A percentile compares a stretch with the other conserved stretches of the same genome.
Evolutionary conservation across 2,329 filamentous ascomycete genomes (phyloP).

Genomic region (Scedosporium dehoogii): DNA sequence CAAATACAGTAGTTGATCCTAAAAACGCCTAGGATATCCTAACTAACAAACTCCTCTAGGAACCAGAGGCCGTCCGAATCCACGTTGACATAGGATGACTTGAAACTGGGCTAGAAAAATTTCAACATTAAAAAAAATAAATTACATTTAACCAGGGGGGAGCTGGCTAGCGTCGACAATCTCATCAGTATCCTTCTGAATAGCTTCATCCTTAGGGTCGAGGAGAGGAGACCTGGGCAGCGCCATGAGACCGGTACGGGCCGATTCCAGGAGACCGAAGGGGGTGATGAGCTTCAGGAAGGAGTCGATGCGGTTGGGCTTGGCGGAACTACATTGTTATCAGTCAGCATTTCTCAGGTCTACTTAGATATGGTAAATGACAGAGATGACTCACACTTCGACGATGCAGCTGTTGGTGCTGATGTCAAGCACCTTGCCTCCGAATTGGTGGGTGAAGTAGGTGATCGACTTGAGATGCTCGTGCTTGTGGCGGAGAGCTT

Average conservation of each 20-base stretch:
- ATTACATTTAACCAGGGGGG: conserved; percentile 63
- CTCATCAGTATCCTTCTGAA: conserved; percentile 81
- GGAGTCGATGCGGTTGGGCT: conserved; percentile 86
- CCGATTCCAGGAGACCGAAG: conserved; percentile 94
- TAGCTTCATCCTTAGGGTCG: conserved; percentile 57
- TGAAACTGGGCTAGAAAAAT: conserved; percentile 16
- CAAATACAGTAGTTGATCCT: neutral
- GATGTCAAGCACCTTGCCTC: conserved; percentile 94
- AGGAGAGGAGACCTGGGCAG: conserved; percentile 85
- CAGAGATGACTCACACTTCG: conserved; percentile 61
- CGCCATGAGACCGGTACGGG: conserved; percentile 92
- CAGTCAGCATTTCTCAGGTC: conserved; percentile 14
- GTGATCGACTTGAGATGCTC: conserved; percentile 95
- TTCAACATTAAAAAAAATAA: conserved; percentile 4
- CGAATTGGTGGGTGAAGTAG: conserved; percentile 93
- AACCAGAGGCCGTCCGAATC: conserved; percentile 6
- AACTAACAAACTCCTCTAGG: conserved; percentile 12
- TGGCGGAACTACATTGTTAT: conserved; percentile 58
- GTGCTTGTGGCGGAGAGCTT: conserved; percentile 92
- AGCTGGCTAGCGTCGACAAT: conserved; percentile 90
- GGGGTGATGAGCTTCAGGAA: conserved; percentile 93
- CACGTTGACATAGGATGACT: neutral
- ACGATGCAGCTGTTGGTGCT: conserved; percentile 98
- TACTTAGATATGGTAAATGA: neutral
- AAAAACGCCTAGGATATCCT: neutral